These are phyloP conservation scores for Aspergillus nidulans DNA, from an alignment of 495 filamentous ascomycete species.

Conservation along the genomic window DNA sequence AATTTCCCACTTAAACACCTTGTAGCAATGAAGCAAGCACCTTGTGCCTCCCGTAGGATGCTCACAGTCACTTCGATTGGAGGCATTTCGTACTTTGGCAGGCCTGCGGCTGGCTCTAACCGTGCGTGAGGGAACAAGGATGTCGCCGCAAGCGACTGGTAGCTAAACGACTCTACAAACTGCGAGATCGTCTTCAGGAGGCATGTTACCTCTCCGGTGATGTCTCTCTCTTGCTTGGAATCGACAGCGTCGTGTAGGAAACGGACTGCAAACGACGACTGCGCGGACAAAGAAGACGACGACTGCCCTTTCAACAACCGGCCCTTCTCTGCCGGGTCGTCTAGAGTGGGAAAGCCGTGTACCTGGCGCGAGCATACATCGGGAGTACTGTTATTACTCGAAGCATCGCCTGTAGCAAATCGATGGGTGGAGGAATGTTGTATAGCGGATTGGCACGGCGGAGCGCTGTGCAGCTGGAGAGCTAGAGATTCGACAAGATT, in stretches of 20 bases:
- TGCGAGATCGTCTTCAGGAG: not conserved
- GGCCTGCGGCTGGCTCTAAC: not conserved
- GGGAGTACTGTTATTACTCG: not conserved
- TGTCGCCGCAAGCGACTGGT: not conserved
- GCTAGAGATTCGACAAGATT: not conserved
- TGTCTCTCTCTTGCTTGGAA: not conserved
- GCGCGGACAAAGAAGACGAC: not conserved
- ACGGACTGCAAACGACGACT: not conserved
- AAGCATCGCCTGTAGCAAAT: not conserved
- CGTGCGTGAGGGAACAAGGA: not conserved
- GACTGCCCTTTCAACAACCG: not conserved
- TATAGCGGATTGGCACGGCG: not conserved
- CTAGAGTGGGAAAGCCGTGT: too few species aligned
- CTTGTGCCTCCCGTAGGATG: constrained; percentile 4
- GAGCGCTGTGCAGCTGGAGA: not conserved
- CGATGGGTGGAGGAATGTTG: not conserved
- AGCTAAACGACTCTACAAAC: not conserved
- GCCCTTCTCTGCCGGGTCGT: not conserved
- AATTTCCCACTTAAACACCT: not conserved
- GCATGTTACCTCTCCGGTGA: not conserved
- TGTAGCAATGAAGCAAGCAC: not conserved
- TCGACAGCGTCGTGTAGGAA: constrained; percentile 1
- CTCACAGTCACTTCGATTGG: constrained; percentile 1
- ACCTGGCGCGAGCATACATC: too few species aligned
- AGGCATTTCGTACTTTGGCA: not conserved